phyloP scores from a whole-genome alignment of 2,329 filamentous ascomycete species.

The Penicillium sp. region DNA sequence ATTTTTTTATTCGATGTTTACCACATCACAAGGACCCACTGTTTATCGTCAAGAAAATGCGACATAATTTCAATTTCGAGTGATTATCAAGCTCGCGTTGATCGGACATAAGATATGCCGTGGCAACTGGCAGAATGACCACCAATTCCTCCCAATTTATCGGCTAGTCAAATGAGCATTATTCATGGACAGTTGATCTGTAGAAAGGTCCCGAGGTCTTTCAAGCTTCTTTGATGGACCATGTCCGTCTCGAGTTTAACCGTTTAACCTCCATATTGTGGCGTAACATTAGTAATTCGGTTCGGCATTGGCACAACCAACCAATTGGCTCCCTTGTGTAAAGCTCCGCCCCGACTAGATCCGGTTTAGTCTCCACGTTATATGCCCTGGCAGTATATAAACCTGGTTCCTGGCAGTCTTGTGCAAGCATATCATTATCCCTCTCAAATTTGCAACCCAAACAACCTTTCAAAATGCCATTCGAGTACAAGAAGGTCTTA shows the following conservation, averaged over 20 bases:
- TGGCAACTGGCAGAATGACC: neutral
- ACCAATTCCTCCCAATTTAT: too few species aligned
- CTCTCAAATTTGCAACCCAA: neutral
- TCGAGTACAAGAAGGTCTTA: conserved; percentile 54
- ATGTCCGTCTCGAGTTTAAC: conserved; percentile 9
- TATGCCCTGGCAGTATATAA: neutral
- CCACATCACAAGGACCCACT: too few species aligned
- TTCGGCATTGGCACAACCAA: neutral
- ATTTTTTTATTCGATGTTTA: too few species aligned
- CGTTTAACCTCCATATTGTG: conserved; percentile 13
- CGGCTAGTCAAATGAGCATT: neutral
- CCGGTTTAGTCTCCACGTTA: conserved; percentile 16
- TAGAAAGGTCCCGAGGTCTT: neutral
- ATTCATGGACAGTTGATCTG: neutral
- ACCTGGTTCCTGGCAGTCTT: neutral
- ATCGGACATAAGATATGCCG: too few species aligned
- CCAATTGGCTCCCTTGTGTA: neutral
- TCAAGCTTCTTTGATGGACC: neutral
- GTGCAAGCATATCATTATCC: neutral
- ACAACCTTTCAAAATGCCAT: conserved; percentile 35
- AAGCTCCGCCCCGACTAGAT: neutral
- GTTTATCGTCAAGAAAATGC: too few species aligned
- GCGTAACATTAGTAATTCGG: neutral
- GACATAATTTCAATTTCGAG: too few species aligned
- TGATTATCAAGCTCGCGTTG: too few species aligned